A percentile compares a stretch with the other conserved stretches of the same genome.
Conservation (phyloP, 1,284 basidiomycete species). For the Takashimella koratensis region DNA sequence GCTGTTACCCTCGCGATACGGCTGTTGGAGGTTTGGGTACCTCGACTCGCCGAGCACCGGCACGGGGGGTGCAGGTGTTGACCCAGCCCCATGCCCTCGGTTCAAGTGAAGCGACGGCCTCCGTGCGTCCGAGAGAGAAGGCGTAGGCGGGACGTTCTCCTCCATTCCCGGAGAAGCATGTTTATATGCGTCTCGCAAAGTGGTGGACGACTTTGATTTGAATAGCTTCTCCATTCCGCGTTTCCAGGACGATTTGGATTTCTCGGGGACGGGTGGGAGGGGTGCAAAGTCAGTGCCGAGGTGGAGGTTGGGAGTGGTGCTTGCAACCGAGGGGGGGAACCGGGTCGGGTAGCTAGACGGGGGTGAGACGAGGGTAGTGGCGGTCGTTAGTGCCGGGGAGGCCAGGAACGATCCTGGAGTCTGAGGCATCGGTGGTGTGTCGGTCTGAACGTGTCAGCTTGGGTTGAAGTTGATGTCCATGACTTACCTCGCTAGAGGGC, state of each 20-base stretch:
- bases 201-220: conserved; percentile 38
- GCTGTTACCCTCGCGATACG: background rate
- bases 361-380: background rate
- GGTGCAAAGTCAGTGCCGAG: background rate
- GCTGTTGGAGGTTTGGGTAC: conserved; percentile 14
- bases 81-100: background rate
- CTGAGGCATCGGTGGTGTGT: background rate
- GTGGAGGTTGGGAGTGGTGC: background rate
- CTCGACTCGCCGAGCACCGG: conserved; percentile 15
- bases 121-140: conserved; percentile 6
- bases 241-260: conserved; percentile 34
- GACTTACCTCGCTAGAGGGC: background rate
- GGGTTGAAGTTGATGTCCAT: background rate
- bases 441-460: background rate
- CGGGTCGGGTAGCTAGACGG: background rate
- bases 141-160: conserved; percentile 16
- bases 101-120: background rate
- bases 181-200: conserved; percentile 27
- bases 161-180: background rate
- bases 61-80: conserved; percentile 22
- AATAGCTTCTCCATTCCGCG: conserved; percentile 40
- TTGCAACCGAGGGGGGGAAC: background rate
- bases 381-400: background rate
- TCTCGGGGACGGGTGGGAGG: background rate
- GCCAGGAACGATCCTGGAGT: background rate